Base-by-base conservation (phyloP, 176 grass and related monocot species). In the Hordeum vulgare region DNA sequence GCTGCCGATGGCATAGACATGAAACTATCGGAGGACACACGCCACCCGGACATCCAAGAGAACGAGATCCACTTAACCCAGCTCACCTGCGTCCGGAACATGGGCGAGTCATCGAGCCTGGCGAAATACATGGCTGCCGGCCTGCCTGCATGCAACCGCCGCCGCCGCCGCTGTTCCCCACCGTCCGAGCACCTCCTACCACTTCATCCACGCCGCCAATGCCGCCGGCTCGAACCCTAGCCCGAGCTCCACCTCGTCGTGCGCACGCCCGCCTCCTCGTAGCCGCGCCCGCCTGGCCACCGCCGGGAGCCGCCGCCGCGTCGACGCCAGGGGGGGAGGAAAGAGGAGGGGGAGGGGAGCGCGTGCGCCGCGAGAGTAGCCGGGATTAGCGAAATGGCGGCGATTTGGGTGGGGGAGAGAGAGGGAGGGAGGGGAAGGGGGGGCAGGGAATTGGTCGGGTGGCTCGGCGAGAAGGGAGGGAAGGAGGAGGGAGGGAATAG, bases 31-130 rank as follows among this genome's bases (percentile, higher is more conserved):
- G 53, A 10, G 35, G 4, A 62, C 53, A 29, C 61, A 7, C 15
- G 37, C 6, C 67, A 33, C 23, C 61, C n/a, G 35, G 36, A 26
- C 45, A n/a, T 4, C 23, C 57, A 27, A 64, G 44, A 59, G 56
- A 23, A 37, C n/a, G 68, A 71, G 65, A 94, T 84, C 86, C 83
- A n/a, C 23, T 45, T 40, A 14, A 41, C 21, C 53, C 47, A 12
- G 45, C 83, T 86, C 80, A 94, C 92, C 92, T 94, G 87, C 67
- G 90, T 94, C 60, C 92, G 85, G 66, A 94, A 87, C 92, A 94
- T 94, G 58, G 92, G 92, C 40, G 92, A 94, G 83, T 94, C 92
- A 71, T 94, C 86, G 71, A 94, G 85, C 85, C 78, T 94, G 81
- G 83, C 28, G 83, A 94, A 90, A 89, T 85, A 82, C 97, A 99